Conservation (phyloP, 768 basidiomycete genomes). For the Suillus paluster region DNA sequence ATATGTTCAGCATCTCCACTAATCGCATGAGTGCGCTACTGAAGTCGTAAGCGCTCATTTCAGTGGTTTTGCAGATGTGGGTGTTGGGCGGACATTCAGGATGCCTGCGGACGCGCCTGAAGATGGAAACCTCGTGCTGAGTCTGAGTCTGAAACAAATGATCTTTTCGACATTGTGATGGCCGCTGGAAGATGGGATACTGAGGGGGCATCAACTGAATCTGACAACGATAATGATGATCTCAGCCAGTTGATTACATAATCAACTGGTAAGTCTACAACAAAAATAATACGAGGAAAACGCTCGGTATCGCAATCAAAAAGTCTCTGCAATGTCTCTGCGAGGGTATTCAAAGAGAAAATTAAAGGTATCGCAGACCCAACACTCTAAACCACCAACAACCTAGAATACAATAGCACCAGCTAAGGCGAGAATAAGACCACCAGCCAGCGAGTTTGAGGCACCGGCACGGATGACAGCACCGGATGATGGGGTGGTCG, state of each 20-base stretch:
- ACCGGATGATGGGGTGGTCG: conserved; percentile 18
- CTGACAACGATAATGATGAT: conserved; percentile 3
- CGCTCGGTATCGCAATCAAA: conserved; percentile 12
- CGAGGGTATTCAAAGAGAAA: conserved; percentile 2
- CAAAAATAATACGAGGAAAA: conserved; percentile 26
- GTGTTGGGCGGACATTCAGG: no score
- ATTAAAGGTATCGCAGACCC: conserved; percentile 9
- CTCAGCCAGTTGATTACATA: no score
- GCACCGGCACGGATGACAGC: conserved; percentile 28
- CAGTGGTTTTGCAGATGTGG: no score
- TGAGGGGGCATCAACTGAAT: neutral
- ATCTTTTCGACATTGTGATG: no score
- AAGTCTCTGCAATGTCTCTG: conserved; percentile 12
- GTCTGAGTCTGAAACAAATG: no score
- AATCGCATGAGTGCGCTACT: no score
- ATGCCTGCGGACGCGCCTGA: no score
- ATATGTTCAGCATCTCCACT: no score
- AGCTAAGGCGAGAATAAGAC: conserved; percentile 25
- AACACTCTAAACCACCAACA: conserved; percentile 3
- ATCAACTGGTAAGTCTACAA: neutral
- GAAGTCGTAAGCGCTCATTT: no score
- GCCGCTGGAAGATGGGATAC: no score
- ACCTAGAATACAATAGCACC: conserved; percentile 25
- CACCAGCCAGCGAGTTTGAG: conserved; percentile 23
- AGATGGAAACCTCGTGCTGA: no score